Conservation (phyloP, 176 grass and related monocot species). For the Aegilops longissima region DNA sequence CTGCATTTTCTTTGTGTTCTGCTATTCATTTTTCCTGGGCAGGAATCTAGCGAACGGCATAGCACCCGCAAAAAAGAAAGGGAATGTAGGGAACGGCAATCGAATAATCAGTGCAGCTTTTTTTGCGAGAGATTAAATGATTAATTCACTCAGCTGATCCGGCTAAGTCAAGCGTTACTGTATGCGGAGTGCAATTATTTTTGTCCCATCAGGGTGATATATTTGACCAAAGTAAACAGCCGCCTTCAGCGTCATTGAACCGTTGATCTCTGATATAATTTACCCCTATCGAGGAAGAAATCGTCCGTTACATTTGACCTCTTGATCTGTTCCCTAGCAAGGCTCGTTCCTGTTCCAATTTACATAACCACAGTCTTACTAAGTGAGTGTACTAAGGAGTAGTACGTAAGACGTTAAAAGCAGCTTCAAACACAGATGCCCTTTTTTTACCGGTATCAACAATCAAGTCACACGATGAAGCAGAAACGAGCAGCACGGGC, state of each 20-base stretch:
- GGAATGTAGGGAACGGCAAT: too few species aligned
- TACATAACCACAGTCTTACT: background rate
- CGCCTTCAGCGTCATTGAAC: background rate
- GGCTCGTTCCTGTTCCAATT: background rate
- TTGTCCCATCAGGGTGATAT: background rate
- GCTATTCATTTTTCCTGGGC: background rate
- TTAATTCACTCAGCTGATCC: background rate
- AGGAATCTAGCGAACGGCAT: too few species aligned
- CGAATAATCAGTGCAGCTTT: background rate
- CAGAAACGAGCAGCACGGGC: background rate
- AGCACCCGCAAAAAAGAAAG: too few species aligned
- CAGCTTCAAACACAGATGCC: background rate
- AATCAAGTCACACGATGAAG: background rate
- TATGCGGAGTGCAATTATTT: background rate
- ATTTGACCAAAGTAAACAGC: constrained; percentile 21
- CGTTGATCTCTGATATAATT: background rate
- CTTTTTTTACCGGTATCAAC: background rate
- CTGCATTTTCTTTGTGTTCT: background rate
- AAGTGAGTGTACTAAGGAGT: background rate
- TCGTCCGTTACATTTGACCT: background rate
- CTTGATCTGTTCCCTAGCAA: background rate
- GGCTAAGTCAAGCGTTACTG: constrained; percentile 29
- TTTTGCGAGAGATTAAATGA: background rate
- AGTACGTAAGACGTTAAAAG: background rate
- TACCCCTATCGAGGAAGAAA: background rate